Conservation (phyloP, 202 grass and related monocot species). For the Setaria italica region DNA sequence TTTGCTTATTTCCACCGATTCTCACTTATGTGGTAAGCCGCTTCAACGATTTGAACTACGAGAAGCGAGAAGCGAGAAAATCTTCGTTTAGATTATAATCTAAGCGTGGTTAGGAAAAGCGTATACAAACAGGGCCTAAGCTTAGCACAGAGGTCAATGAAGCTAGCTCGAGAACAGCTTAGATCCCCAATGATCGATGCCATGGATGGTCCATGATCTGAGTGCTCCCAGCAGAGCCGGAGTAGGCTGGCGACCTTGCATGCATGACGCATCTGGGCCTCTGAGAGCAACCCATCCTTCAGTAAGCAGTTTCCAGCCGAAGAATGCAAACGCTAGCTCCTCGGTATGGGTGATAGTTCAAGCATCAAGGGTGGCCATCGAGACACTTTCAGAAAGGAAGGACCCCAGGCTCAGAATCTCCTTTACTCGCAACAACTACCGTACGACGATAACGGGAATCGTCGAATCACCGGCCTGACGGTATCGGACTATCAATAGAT, state of each 20-base stretch:
- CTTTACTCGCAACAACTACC: background rate
- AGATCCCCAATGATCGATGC: background rate
- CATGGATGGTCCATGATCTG: conserved; percentile 33
- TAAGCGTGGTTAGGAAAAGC: too few relatives aligned
- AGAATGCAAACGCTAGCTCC: background rate
- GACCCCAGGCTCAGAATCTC: background rate
- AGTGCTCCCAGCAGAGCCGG: conserved; percentile 3
- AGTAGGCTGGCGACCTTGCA: conserved; percentile 24
- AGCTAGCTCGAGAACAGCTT: conserved; percentile 19
- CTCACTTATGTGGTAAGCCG: too few relatives aligned
- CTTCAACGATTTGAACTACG: too few relatives aligned
- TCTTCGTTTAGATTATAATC: too few relatives aligned
- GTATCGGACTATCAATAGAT: background rate
- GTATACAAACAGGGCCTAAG: too few relatives aligned
- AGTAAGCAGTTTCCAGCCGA: background rate
- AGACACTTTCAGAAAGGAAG: background rate
- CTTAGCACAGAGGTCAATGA: too few relatives aligned
- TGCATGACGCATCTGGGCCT: background rate
- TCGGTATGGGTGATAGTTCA: background rate
- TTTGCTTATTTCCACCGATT: too few relatives aligned
- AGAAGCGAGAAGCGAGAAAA: too few relatives aligned
- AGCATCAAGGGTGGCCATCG: background rate
- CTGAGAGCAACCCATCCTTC: background rate
- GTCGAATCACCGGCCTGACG: background rate
- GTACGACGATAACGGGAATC: background rate